These are phyloP conservation scores for Bipolaris oryzae DNA, from an alignment of 2,329 filamentous ascomycete genomes.

Conservation along the genomic window DNA sequence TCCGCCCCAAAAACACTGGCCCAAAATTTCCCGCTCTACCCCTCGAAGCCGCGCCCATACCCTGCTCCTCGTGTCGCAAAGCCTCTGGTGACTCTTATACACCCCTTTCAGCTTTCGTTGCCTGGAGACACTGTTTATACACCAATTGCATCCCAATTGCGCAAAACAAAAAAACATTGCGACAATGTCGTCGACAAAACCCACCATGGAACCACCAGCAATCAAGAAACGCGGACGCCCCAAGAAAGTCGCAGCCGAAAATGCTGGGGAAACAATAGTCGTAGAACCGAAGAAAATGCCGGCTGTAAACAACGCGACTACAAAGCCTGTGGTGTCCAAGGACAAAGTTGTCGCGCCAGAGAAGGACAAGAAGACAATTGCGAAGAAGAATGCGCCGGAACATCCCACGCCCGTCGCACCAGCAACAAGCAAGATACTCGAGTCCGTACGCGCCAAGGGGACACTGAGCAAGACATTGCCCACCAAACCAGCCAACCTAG, in stretches of 20 bases:
- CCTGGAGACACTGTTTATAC: neutral
- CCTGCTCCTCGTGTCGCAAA: conserved; percentile 21
- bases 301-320: conserved; percentile 30
- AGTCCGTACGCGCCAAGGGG: conserved; percentile 35
- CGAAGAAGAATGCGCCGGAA: conserved; percentile 20
- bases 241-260: conserved; percentile 39
- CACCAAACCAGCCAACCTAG: neutral
- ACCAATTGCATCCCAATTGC: no score
- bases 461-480: conserved; percentile 20
- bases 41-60: conserved; percentile 21
- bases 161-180: conserved; percentile 1
- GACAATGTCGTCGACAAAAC: conserved; percentile 19
- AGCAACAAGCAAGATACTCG: conserved; percentile 39
- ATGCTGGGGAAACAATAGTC: conserved; percentile 12
- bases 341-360: conserved; percentile 20
- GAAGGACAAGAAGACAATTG: conserved; percentile 21
- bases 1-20: conserved; percentile 15
- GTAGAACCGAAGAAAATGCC: conserved; percentile 29
- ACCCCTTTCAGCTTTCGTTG: neutral
- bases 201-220: conserved; percentile 19
- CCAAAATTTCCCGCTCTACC: conserved; percentile 24
- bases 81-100: neutral
- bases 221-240: conserved; percentile 43
- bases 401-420: conserved; percentile 36
- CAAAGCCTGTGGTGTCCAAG: conserved; percentile 25